Evolutionary conservation across 352 stramenopile genomes (phyloP).

Genomic region (Globisporangium megalacanthum): DNA sequence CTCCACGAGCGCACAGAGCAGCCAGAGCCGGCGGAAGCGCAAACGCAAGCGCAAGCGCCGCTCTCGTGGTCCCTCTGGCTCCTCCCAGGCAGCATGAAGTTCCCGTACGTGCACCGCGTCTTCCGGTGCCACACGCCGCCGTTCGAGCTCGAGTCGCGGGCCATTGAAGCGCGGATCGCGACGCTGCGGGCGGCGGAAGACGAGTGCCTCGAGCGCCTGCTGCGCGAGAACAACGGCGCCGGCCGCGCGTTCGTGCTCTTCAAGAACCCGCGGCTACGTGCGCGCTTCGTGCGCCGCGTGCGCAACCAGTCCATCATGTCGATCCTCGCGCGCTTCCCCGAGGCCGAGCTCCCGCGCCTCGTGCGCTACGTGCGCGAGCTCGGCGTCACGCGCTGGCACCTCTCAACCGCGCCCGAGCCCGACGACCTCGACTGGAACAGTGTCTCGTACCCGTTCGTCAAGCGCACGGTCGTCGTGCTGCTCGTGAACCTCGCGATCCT

Average conservation of each 20-base stretch:
- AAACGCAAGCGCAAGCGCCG: constrained; percentile 28
- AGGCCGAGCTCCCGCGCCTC: constrained; percentile 47
- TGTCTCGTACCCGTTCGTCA: constrained; percentile 77
- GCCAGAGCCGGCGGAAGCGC: background rate
- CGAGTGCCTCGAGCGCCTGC: constrained; percentile 43
- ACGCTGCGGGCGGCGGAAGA: constrained; percentile 49
- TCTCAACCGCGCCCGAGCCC: constrained; percentile 67
- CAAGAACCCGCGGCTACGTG: constrained; percentile 61
- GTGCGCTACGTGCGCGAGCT: constrained; percentile 78
- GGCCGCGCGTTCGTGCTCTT: constrained; percentile 81
- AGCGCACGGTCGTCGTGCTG: constrained; percentile 63
- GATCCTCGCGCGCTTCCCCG: constrained; percentile 66
- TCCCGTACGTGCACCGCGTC: constrained; percentile 51
- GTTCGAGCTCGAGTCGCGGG: constrained; percentile 37
- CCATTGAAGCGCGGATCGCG: constrained; percentile 39
- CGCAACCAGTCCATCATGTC: constrained; percentile 70
- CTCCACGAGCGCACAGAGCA: constrained; percentile 33
- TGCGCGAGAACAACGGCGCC: constrained; percentile 66
- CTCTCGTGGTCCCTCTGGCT: constrained; percentile 63
- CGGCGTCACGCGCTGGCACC: constrained; percentile 68
- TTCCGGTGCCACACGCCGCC: constrained; percentile 37
- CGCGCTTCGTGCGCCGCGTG: constrained; percentile 71
- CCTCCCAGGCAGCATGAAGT: constrained; percentile 63
- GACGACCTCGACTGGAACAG: constrained; percentile 86
- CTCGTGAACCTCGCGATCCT: constrained; percentile 77